Conservation (phyloP, 345 rosid species). For the Excoecaria agallocha region DNA sequence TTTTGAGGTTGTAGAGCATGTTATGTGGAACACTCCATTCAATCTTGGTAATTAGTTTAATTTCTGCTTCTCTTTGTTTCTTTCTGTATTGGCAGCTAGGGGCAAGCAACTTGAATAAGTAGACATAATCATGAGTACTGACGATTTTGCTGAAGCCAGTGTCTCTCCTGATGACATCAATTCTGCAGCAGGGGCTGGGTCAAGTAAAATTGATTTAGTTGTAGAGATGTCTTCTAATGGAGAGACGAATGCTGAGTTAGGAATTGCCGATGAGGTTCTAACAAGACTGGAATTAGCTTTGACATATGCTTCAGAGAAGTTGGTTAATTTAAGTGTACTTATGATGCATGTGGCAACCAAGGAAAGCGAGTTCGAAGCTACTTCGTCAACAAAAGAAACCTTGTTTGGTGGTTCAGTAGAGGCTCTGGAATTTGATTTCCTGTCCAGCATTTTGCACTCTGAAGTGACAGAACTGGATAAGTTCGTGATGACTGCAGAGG, state of each 20-base stretch:
- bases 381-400: constrained; percentile 34
- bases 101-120: constrained; percentile 4
- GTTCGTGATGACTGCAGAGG: constrained; percentile 37
- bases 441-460: constrained; percentile 61
- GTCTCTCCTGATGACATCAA: constrained; percentile 51
- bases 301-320: constrained; percentile 72
- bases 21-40: background rate
- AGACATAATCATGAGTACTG: constrained; percentile 41
- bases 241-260: constrained; percentile 43
- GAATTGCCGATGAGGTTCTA: constrained; percentile 43
- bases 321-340: constrained; percentile 65
- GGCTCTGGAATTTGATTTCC: constrained; percentile 65
- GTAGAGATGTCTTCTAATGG: constrained; percentile 43
- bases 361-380: constrained; percentile 71
- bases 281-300: constrained; percentile 65
- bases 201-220: constrained; percentile 43
- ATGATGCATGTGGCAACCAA: constrained; percentile 69
- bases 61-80: background rate
- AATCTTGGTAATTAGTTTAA: background rate
- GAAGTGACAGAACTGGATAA: constrained; percentile 62
- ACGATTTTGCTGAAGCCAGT: constrained; percentile 32
- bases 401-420: constrained; percentile 36
- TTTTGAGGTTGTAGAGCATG: background rate
- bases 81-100: constrained; percentile 17
- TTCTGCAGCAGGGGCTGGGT: constrained; percentile 48